These are phyloP conservation scores for Pseudogymnoascus sp. DNA, from an alignment of 2,329 filamentous ascomycete genomes.

Conservation along the genomic window DNA sequence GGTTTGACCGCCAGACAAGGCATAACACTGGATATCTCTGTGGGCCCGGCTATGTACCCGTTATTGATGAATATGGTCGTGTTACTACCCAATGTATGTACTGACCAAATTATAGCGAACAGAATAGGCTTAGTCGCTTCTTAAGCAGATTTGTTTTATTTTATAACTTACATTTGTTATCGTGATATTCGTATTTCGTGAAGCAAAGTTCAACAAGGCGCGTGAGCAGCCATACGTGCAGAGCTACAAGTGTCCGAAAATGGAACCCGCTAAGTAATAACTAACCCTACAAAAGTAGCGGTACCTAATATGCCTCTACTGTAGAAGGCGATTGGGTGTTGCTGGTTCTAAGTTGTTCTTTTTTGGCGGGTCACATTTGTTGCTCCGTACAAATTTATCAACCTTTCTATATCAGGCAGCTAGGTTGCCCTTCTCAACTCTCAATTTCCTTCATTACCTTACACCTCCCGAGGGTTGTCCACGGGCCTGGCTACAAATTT, in stretches of 20 bases:
- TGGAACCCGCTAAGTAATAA: background rate
- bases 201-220: background rate
- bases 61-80: slow-evolving; percentile 15
- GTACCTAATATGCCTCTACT: too few species aligned
- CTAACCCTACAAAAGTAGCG: too few species aligned
- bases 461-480: background rate
- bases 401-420: too few species aligned
- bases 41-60: slow-evolving; percentile 11
- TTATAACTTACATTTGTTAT: background rate
- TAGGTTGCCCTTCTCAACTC: background rate
- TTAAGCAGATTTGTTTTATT: background rate
- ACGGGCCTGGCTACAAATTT: background rate
- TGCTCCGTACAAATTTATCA: too few species aligned
- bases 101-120: background rate
- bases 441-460: background rate
- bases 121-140: background rate
- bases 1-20: background rate
- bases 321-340: too few species aligned
- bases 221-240: background rate
- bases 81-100: slow-evolving; percentile 1
- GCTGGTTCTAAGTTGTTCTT: too few species aligned
- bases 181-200: background rate
- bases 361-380: too few species aligned
- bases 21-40: background rate
- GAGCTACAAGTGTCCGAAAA: background rate